phyloP scores from a whole-genome alignment of 768 basidiomycete species.

The Tylopilus rubrobrunneus region DNA sequence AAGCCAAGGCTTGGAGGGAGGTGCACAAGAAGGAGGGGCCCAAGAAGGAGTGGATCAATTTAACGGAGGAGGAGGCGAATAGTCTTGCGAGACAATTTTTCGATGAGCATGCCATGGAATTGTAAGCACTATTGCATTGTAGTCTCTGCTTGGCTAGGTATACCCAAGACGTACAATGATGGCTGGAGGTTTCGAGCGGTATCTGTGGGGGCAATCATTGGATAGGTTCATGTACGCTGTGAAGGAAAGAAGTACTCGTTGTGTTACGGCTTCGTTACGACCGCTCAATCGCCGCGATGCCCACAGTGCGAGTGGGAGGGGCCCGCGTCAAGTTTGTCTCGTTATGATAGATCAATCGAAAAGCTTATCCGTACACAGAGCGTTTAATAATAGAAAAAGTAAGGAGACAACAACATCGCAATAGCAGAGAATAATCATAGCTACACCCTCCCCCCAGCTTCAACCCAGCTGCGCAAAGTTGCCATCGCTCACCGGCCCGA shows the following conservation, averaged over 20 bases:
- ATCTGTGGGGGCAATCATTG: too few species aligned
- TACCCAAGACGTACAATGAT: not conserved
- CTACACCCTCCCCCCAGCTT: conserved; percentile 7
- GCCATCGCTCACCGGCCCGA: conserved; percentile 54
- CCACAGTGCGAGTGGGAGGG: not conserved
- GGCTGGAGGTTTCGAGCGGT: not conserved
- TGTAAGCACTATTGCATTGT: not conserved
- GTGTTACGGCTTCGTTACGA: too few species aligned
- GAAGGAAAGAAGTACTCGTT: too few species aligned
- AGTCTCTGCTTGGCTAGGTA: not conserved
- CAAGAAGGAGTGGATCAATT: conserved; percentile 9
- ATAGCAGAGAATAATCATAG: conserved; percentile 29
- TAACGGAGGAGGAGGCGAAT: conserved; percentile 7
- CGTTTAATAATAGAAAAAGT: conserved; percentile 4
- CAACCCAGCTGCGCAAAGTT: conserved; percentile 49
- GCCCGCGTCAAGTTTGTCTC: conserved; percentile 1
- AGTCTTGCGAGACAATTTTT: conserved; percentile 12
- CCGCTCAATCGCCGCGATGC: not conserved
- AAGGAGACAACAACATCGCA: conserved; percentile 17
- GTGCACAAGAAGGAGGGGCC: not conserved
- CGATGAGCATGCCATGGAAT: conserved; percentile 9
- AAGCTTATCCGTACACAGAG: conserved; percentile 3
- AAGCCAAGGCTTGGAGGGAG: conserved; percentile 12
- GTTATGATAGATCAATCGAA: conserved; percentile 3
- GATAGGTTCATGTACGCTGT: too few species aligned